Conservation (phyloP, 177 flowering plant genomes). For the Tripterygium wilfordii region DNA sequence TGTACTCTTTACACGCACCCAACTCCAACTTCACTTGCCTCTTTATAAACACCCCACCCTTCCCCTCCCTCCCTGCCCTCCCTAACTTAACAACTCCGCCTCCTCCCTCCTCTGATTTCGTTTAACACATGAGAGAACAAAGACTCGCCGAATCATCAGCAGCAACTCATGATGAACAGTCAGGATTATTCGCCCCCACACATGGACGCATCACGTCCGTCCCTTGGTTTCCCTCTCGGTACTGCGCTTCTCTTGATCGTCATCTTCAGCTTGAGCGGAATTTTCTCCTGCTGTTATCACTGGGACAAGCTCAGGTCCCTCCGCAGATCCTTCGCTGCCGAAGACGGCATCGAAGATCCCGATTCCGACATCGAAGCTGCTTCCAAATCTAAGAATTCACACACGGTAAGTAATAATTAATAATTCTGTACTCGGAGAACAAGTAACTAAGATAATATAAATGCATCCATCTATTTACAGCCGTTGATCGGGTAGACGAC, state of each 20-base stretch:
- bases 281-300: conserved; percentile 94
- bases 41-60: not conserved
- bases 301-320: conserved; percentile 78
- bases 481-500: too few species aligned
- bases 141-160: not conserved
- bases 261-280: conserved; percentile 74
- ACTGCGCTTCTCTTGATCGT: conserved; percentile 65
- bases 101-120: too few species aligned
- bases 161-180: conserved; percentile 32
- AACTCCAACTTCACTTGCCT: not conserved
- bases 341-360: conserved; percentile 25
- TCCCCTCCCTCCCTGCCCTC: not conserved
- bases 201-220: conserved; percentile 61
- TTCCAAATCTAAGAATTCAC: conserved; percentile 11
- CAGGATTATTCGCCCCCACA: conserved; percentile 33
- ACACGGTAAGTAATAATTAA: too few species aligned
- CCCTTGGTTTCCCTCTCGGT: conserved; percentile 83
- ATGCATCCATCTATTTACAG: too few species aligned
- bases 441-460: too few species aligned
- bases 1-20: conserved; percentile 24
- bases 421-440: too few species aligned
- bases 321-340: conserved; percentile 38
- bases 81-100: too few species aligned
- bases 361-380: conserved; percentile 21
- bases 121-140: too few species aligned